Evolutionary conservation across 1,284 basidiomycete genomes (phyloP).

Genomic region (Cutaneotrichosporon mucoides): DNA sequence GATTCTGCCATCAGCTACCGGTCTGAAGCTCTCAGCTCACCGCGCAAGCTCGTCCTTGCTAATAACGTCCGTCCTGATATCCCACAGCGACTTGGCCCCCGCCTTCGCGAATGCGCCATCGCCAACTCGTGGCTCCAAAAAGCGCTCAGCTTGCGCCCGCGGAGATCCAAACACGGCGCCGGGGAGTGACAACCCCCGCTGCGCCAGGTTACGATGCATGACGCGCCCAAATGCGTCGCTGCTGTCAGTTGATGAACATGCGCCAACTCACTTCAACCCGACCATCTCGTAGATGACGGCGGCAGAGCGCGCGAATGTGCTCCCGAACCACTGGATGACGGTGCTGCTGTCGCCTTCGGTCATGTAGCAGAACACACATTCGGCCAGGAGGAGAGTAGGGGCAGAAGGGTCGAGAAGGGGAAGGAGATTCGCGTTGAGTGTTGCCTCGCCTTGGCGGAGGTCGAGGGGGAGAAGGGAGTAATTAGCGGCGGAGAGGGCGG

Average conservation of each 20-base stretch:
- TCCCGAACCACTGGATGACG: slow-evolving; percentile 70
- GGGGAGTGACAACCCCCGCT: slow-evolving; percentile 67
- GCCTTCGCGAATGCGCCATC: slow-evolving; percentile 55
- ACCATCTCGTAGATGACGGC: slow-evolving; percentile 85
- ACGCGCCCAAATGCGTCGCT: slow-evolving; percentile 76
- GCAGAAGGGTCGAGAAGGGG: slow-evolving; percentile 59
- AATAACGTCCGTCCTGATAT: slow-evolving; percentile 61
- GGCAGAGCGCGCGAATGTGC: slow-evolving; percentile 52
- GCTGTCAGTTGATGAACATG: slow-evolving; percentile 3
- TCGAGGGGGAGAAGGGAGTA: slow-evolving; percentile 75
- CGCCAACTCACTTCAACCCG: slow-evolving; percentile 55
- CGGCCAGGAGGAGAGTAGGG: slow-evolving; percentile 79
- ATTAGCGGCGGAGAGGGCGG: slow-evolving; percentile 58
- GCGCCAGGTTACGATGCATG: slow-evolving; percentile 80
- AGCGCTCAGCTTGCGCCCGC: slow-evolving; percentile 61
- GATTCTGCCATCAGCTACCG: slow-evolving; percentile 55
- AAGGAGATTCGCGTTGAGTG: slow-evolving; percentile 19
- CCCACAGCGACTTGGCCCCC: slow-evolving; percentile 61
- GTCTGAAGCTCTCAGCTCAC: slow-evolving; percentile 47
- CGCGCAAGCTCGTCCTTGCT: slow-evolving; percentile 59
- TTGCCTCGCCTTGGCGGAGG: slow-evolving; percentile 54
- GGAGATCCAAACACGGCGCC: slow-evolving; percentile 64
- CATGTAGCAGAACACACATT: slow-evolving; percentile 92
- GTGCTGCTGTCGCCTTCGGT: slow-evolving; percentile 56
- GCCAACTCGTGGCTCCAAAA: slow-evolving; percentile 46